Evolutionary conservation across 768 basidiomycete genomes (phyloP).

Genomic region (Serendipita sp.): DNA sequence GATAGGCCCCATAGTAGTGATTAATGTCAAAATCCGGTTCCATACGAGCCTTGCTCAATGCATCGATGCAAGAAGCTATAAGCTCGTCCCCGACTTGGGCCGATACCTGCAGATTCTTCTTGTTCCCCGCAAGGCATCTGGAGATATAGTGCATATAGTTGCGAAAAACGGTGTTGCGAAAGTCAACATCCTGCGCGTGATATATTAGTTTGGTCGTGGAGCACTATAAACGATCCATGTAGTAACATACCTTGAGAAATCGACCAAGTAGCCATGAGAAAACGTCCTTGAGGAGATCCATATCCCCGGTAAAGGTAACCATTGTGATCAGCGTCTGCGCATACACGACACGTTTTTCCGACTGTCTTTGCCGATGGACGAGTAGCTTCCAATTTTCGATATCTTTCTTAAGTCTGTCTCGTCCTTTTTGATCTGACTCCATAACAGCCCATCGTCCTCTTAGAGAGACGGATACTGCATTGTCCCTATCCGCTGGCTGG

Average conservation of each 20-base stretch:
- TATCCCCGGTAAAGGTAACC: background rate
- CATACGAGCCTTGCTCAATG: background rate
- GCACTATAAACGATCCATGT: too few relatives aligned
- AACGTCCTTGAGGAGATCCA: background rate
- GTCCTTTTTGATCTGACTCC: background rate
- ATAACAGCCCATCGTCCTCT: slow-evolving; percentile 1
- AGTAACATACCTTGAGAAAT: background rate
- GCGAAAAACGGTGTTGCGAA: background rate
- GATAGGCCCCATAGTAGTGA: background rate
- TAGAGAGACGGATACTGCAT: background rate
- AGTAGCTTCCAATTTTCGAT: background rate
- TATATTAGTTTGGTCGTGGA: background rate
- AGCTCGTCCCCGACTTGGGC: background rate
- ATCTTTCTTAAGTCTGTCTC: background rate
- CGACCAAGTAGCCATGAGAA: background rate
- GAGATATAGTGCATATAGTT: background rate
- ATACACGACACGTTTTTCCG: background rate
- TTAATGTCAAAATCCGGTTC: background rate
- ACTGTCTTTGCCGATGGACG: background rate
- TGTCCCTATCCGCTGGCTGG: background rate
- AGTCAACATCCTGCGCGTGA: background rate
- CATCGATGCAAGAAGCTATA: background rate
- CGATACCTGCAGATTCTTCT: background rate
- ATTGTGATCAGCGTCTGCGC: background rate
- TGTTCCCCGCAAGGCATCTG: background rate